Evolutionary conservation across 352 stramenopile genomes (phyloP).

Genomic region (Phytophthora agathidicida): DNA sequence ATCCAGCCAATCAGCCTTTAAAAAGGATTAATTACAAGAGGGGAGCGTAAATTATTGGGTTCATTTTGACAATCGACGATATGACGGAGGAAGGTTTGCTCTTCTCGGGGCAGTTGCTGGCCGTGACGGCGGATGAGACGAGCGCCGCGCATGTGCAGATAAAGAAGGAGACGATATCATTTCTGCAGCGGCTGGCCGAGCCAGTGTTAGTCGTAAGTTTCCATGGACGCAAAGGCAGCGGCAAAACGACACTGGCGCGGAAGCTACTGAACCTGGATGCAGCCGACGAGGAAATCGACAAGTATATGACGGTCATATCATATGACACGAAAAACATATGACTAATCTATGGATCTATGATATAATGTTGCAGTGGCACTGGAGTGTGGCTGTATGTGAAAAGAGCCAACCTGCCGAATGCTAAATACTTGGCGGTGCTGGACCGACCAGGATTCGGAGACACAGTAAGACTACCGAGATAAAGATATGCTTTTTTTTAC

Average conservation of each 20-base stretch:
- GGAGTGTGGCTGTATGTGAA: slow-evolving; percentile 82
- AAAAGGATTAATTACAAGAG: too few relatives aligned
- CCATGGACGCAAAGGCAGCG: slow-evolving; percentile 61
- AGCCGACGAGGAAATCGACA: slow-evolving; percentile 19
- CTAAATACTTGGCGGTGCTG: slow-evolving; percentile 77
- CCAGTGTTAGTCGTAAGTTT: slow-evolving; percentile 75
- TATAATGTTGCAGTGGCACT: slow-evolving; percentile 25
- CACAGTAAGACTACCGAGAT: slow-evolving; percentile 25
- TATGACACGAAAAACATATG: background rate
- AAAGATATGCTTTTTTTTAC: background rate
- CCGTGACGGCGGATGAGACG: slow-evolving; percentile 43
- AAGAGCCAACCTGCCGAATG: slow-evolving; percentile 59
- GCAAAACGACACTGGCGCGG: slow-evolving; percentile 57
- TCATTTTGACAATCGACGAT: slow-evolving; percentile 2
- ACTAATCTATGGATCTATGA: background rate
- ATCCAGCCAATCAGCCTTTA: too few relatives aligned
- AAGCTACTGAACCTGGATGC: slow-evolving; percentile 36
- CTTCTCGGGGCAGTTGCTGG: slow-evolving; percentile 71
- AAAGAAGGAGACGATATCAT: slow-evolving; percentile 71
- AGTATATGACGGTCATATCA: slow-evolving; percentile 16
- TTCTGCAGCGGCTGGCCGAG: slow-evolving; percentile 73
- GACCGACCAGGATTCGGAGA: slow-evolving; percentile 58
- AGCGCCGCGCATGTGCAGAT: slow-evolving; percentile 60
- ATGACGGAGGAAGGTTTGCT: slow-evolving; percentile 50
- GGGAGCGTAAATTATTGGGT: too few relatives aligned